Evolutionary conservation across 2,329 filamentous ascomycete species (phyloP).

Genomic region (Xylariaceae sp.): DNA sequence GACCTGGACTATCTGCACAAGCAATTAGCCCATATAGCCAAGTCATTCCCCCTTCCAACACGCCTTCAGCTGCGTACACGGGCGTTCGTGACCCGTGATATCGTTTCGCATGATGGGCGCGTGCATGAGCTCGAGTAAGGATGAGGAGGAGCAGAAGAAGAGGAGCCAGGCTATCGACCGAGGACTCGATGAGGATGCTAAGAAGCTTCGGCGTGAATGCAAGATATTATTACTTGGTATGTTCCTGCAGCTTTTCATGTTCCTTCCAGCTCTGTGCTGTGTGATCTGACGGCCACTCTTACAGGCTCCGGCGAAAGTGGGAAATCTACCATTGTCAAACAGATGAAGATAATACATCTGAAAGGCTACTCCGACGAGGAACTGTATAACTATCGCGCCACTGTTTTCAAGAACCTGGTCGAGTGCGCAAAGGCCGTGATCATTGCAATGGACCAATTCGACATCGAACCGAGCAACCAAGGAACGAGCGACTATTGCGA

Average conservation of each 20-base stretch:
- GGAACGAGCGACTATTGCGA: slow-evolving; percentile 72
- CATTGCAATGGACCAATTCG: slow-evolving; percentile 86
- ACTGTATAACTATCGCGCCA: slow-evolving; percentile 88
- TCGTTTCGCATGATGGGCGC: slow-evolving; percentile 66
- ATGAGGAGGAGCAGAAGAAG: slow-evolving; percentile 91
- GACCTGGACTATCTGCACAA: slow-evolving; percentile 4
- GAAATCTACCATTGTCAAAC: slow-evolving; percentile 98
- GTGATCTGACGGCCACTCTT: slow-evolving; percentile 14
- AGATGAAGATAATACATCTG: slow-evolving; percentile 99
- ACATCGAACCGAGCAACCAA: slow-evolving; percentile 71
- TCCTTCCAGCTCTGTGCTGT: not conserved
- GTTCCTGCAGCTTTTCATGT: slow-evolving; percentile 2
- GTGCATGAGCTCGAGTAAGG: slow-evolving; percentile 86
- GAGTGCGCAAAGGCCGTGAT: slow-evolving; percentile 96
- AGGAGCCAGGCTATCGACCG: slow-evolving; percentile 94
- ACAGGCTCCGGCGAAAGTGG: slow-evolving; percentile 91
- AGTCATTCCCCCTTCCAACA: not conserved
- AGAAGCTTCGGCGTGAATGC: slow-evolving; percentile 92
- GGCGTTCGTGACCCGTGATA: slow-evolving; percentile 12
- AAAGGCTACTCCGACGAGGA: slow-evolving; percentile 96
- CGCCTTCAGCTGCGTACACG: slow-evolving; percentile 5
- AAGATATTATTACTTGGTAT: slow-evolving; percentile 94
- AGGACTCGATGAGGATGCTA: slow-evolving; percentile 90
- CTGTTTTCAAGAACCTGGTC: slow-evolving; percentile 96
- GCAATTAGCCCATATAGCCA: slow-evolving; percentile 4